Percentiles rank a stretch among this genome's conserved stretches.
Conservation (phyloP, 345 rosid genomes). For the Hypericum androsaemum region DNA sequence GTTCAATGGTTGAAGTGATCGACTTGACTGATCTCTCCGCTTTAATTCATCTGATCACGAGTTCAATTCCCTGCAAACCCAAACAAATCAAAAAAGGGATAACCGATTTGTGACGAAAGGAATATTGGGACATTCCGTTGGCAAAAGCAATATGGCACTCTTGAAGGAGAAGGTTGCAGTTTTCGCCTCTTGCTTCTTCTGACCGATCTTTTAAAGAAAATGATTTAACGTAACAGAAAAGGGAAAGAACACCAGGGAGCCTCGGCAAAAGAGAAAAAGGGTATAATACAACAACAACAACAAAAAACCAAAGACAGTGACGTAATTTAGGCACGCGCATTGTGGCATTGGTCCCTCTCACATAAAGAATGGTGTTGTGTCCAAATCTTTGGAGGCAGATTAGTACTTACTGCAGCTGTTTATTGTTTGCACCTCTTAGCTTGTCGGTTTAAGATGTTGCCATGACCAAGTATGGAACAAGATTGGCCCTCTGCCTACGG, state of each 20-base stretch:
- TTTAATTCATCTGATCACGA: too few relatives aligned
- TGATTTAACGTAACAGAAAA: background rate
- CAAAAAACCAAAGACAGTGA: conserved; percentile 26
- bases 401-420: background rate
- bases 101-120: too few relatives aligned
- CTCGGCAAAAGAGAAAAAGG: background rate
- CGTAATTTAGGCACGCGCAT: conserved; percentile 47
- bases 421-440: conserved; percentile 20
- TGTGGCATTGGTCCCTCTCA: conserved; percentile 13
- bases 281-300: conserved; percentile 8
- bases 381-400: conserved; percentile 18
- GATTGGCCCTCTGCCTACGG: background rate
- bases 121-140: too few relatives aligned
- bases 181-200: too few relatives aligned
- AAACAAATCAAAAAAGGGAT: too few relatives aligned
- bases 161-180: too few relatives aligned
- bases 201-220: too few relatives aligned
- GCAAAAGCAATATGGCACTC: too few relatives aligned
- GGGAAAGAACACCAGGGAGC: background rate
- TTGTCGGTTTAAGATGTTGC: conserved; percentile 36
- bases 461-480: conserved; percentile 15
- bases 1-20: too few relatives aligned
- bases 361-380: conserved; percentile 26
- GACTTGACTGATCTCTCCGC: too few relatives aligned
- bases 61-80: too few relatives aligned